A percentile compares a stretch with the other conserved stretches of the same genome.
phyloP scores from a whole-genome alignment of 306 rosid genomes.

The Pachyrhizus erosus region DNA sequence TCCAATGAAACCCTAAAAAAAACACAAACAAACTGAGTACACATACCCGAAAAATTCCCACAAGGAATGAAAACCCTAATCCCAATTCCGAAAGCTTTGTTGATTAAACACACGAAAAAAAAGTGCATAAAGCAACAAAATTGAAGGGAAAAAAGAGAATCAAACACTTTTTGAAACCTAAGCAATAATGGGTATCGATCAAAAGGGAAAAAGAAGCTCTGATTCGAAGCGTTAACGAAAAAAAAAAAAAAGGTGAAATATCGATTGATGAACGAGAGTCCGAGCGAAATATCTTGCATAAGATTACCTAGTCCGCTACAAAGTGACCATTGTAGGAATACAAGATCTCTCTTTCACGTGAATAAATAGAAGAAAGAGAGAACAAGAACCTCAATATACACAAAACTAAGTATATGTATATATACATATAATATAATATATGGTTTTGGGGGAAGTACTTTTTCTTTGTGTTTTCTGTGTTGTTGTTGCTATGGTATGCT shows the following conservation, averaged over 20 bases:
- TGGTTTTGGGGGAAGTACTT: conserved; percentile 40
- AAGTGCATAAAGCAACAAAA: conserved; percentile 11
- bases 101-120: neutral
- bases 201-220: conserved; percentile 43
- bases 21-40: conserved; percentile 33
- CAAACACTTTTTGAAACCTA: conserved; percentile 37
- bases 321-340: conserved; percentile 49
- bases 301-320: conserved; percentile 47
- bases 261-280: conserved; percentile 41
- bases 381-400: conserved; percentile 25
- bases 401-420: neutral
- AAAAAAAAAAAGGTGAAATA: conserved; percentile 34
- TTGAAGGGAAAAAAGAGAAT: conserved; percentile 42
- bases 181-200: conserved; percentile 50
- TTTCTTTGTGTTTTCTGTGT: neutral
- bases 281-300: conserved; percentile 33
- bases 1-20: conserved; percentile 54
- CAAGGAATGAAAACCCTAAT: conserved; percentile 47
- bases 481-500: conserved; percentile 31
- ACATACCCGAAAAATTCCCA: conserved; percentile 6
- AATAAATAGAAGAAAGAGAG: conserved; percentile 28
- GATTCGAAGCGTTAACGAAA: conserved; percentile 48
- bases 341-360: conserved; percentile 45
- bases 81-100: neutral
- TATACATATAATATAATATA: neutral